Conservation (phyloP, 768 basidiomycete genomes). For the Hygrocybe coccinea region DNA sequence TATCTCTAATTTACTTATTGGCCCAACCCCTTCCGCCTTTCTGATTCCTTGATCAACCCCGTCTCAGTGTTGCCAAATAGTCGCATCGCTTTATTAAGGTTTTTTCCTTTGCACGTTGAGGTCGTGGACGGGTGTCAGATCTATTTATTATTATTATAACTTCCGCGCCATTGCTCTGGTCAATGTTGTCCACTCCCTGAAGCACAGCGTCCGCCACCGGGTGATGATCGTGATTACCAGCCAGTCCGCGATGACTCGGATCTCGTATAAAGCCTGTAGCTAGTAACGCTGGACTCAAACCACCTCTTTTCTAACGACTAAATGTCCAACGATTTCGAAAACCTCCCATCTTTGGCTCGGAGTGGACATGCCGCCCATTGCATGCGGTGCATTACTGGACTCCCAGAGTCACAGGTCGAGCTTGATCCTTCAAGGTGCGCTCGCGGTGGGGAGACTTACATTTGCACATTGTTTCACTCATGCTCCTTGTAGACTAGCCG, state of each 20-base stretch:
- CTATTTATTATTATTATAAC: no score
- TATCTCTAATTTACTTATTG: constrained; percentile 16
- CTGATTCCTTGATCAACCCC: background rate
- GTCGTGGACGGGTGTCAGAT: no score
- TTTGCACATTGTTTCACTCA: background rate
- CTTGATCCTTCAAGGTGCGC: constrained; percentile 67
- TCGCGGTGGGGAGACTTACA: no score
- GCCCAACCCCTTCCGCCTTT: constrained; percentile 1
- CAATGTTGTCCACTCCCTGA: no score
- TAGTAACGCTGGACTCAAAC: background rate
- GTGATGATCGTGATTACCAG: background rate
- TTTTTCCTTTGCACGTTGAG: background rate
- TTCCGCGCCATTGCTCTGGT: no score
- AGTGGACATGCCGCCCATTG: constrained; percentile 61
- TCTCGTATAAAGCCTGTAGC: background rate
- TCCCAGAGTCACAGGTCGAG: constrained; percentile 65
- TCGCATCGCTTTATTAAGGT: background rate
- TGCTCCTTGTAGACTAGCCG: constrained; percentile 54
- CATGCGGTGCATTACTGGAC: constrained; percentile 60
- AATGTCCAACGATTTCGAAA: background rate
- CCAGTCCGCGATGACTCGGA: background rate
- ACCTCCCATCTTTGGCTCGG: constrained; percentile 10
- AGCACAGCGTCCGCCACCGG: no score
- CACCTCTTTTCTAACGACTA: background rate
- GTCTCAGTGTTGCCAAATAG: background rate